These are phyloP conservation scores for Cornus controversa DNA, from an alignment of 148 eudicot genomes.

Conservation along the genomic window DNA sequence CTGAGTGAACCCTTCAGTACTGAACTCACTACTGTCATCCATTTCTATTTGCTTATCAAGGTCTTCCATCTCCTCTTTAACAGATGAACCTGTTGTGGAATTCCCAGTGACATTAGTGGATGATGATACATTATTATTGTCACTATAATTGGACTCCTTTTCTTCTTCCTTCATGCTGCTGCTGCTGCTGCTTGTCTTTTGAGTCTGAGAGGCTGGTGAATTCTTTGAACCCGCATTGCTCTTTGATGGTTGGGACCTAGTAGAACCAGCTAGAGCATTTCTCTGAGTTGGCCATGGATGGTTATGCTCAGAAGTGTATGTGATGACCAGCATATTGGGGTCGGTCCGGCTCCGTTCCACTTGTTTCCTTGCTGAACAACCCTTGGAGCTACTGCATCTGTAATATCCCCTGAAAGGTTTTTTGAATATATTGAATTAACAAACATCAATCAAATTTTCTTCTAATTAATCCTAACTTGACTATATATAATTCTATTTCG, in stretches of 20 bases:
- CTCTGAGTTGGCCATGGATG: constrained; percentile 98
- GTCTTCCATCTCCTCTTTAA: constrained; percentile 31
- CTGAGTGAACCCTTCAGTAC: constrained; percentile 21
- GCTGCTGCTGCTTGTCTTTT: not conserved
- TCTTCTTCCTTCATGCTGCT: constrained; percentile 23
- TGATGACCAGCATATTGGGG: constrained; percentile 86
- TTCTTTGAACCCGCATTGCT: constrained; percentile 17
- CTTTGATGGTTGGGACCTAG: constrained; percentile 55
- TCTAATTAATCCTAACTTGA: not conserved
- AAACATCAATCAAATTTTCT: not conserved
- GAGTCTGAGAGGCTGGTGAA: not conserved
- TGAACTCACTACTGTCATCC: constrained; percentile 15
- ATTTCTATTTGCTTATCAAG: constrained; percentile 8
- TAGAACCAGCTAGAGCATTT: constrained; percentile 83
- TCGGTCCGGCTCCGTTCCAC: constrained; percentile 90
- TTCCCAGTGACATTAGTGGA: not conserved
- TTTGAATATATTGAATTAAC: not conserved
- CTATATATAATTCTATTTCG: not conserved
- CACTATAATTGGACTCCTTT: constrained; percentile 9
- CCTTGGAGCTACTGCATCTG: constrained; percentile 93
- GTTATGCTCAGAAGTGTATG: constrained; percentile 92
- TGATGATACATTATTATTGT: not conserved
- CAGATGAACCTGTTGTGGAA: not conserved
- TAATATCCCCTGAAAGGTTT: constrained; percentile 65
- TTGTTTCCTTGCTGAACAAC: constrained; percentile 89